phyloP scores from a whole-genome alignment of 352 stramenopile genomes.

The Blastocystis sp. region DNA sequence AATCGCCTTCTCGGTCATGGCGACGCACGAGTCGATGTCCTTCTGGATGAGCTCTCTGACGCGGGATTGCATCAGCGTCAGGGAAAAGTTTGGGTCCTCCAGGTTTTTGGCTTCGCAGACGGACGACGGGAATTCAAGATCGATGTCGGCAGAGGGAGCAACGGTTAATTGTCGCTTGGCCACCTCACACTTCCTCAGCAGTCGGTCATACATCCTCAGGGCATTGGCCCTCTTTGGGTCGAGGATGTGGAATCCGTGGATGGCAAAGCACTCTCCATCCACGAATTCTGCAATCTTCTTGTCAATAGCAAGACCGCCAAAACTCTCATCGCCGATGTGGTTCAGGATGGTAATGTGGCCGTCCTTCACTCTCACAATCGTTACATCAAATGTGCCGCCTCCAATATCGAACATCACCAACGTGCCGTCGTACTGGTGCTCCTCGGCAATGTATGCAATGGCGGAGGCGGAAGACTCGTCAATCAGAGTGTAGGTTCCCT shows the following conservation, averaged over 20 bases:
- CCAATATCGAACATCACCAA: constrained; percentile 84
- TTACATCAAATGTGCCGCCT: constrained; percentile 84
- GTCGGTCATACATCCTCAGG: background rate
- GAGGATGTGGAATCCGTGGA: background rate
- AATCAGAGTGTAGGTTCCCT: background rate
- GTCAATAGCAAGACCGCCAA: constrained; percentile 97
- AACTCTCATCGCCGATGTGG: constrained; percentile 96
- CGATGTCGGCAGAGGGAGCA: background rate
- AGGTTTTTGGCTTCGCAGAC: background rate
- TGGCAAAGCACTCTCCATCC: background rate
- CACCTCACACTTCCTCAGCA: background rate
- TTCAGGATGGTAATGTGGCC: constrained; percentile 74
- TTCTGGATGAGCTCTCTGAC: background rate
- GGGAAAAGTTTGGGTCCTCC: background rate
- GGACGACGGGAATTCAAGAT: background rate
- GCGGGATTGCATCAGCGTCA: background rate
- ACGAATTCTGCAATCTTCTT: constrained; percentile 1
- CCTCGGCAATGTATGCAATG: constrained; percentile 77
- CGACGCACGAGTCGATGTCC: constrained; percentile 83
- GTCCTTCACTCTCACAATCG: constrained; percentile 73
- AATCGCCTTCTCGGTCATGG: constrained; percentile 88
- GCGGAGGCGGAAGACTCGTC: constrained; percentile 76
- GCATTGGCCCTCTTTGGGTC: background rate
- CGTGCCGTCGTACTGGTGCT: constrained; percentile 72
- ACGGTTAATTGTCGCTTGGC: background rate